Percentiles rank a stretch among this genome's conserved stretches.
These are phyloP conservation scores for Phytophthora megakarya DNA, from an alignment of 352 stramenopile genomes.

Conservation along the genomic window DNA sequence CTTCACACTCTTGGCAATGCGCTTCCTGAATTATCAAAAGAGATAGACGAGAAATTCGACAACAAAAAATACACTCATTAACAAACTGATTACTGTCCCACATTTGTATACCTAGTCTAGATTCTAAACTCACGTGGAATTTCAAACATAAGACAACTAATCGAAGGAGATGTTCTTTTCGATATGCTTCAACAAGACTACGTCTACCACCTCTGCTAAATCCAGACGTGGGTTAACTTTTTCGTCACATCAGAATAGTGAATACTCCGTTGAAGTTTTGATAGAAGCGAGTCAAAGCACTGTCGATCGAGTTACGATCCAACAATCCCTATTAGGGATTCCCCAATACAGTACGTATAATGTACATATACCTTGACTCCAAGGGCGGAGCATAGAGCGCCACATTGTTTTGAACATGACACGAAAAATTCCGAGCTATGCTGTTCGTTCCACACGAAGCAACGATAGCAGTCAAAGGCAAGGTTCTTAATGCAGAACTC, in stretches of 20 bases:
- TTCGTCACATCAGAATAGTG: conserved; percentile 1
- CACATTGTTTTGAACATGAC: neutral
- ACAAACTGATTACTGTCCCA: no score
- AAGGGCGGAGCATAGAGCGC: neutral
- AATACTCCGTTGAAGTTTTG: neutral
- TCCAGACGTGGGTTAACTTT: conserved; percentile 15
- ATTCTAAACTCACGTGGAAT: no score
- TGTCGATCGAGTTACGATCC: conserved; percentile 1
- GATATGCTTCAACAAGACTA: neutral
- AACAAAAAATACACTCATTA: no score
- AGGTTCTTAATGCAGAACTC: no score
- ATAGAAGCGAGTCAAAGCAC: neutral
- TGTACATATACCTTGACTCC: neutral
- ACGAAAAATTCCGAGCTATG: conserved; percentile 11
- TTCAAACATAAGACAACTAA: no score
- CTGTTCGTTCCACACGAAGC: conserved; percentile 11
- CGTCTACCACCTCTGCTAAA: neutral
- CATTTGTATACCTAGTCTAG: no score
- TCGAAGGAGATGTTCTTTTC: no score
- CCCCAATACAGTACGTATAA: no score
- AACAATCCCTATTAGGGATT: no score
- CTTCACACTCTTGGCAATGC: conserved; percentile 39
- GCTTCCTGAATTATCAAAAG: conserved; percentile 46
- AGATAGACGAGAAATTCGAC: neutral
- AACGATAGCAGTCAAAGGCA: conserved; percentile 1